phyloP scores from a whole-genome alignment of 2,329 filamentous ascomycete species.

The Botryotinia convoluta region DNA sequence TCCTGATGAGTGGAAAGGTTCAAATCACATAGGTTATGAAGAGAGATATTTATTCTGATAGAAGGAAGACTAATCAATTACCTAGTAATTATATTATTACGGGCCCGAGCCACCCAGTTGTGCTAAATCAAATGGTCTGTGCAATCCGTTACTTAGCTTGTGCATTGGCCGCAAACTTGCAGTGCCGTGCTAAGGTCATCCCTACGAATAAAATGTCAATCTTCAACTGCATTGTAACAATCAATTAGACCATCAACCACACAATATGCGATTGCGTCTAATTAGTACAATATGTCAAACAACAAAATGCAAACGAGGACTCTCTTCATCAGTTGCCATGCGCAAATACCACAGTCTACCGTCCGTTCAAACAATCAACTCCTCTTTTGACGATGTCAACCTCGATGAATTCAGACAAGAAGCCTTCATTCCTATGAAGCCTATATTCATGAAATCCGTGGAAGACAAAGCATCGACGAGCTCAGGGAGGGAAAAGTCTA shows the following conservation, averaged over 20 bases:
- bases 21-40: not conserved
- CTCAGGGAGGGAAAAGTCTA: constrained; percentile 39
- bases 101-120: not conserved
- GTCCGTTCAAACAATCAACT: constrained; percentile 22
- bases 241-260: not conserved
- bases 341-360: constrained; percentile 6
- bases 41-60: not conserved
- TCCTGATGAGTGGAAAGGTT: not conserved
- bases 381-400: constrained; percentile 27
- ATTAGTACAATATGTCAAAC: not conserved
- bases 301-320: not conserved
- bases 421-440: constrained; percentile 52
- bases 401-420: constrained; percentile 50
- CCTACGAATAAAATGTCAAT: not conserved
- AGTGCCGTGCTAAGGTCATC: not conserved
- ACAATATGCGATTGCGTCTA: constrained; percentile 1
- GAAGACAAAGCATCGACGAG: constrained; percentile 14
- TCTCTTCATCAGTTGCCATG: not conserved
- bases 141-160: not conserved
- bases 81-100: not conserved
- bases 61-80: not conserved
- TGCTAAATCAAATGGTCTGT: not conserved
- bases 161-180: not conserved
- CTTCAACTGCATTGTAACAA: not conserved
- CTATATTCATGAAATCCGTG: constrained; percentile 48